Conservation (phyloP, 331 rosid species). For the Arachis monticola region DNA sequence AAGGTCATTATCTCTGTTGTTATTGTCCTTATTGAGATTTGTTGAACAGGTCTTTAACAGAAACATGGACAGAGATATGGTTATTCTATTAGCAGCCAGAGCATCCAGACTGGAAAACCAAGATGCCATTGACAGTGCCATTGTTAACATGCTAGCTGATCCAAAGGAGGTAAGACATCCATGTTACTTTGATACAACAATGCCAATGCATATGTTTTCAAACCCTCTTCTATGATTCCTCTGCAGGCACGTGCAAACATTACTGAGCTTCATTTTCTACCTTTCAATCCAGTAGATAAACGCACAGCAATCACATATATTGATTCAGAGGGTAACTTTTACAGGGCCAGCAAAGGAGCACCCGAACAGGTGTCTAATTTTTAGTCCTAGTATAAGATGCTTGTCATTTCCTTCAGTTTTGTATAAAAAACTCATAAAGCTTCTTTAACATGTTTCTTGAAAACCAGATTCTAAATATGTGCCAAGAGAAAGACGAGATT, state of each 20-base stretch:
- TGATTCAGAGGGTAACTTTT: conserved; percentile 71
- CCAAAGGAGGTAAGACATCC: conserved; percentile 67
- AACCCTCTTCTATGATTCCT: conserved; percentile 25
- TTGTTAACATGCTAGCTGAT: conserved; percentile 79
- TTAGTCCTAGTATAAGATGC: conserved; percentile 2
- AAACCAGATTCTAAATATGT: conserved; percentile 70
- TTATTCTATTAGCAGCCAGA: conserved; percentile 80
- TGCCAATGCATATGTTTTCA: conserved; percentile 6
- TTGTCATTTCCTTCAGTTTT: neutral
- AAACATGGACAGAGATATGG: conserved; percentile 70
- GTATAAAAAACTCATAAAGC: conserved; percentile 23
- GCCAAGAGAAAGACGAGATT: conserved; percentile 70
- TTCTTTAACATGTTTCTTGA: conserved; percentile 26
- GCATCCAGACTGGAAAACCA: conserved; percentile 87
- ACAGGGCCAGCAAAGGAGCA: conserved; percentile 90
- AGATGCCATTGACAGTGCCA: conserved; percentile 85
- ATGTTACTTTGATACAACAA: conserved; percentile 8
- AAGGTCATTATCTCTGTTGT: conserved; percentile 14
- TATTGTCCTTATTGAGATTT: conserved; percentile 30
- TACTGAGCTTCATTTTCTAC: conserved; percentile 84
- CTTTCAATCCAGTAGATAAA: conserved; percentile 90
- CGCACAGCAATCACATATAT: conserved; percentile 88
- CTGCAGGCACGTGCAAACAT: conserved; percentile 78
- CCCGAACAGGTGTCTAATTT: conserved; percentile 76
- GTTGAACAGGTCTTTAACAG: conserved; percentile 65